These are phyloP conservation scores for Botrytis galanthina DNA, from an alignment of 2,329 filamentous ascomycete species.

Conservation along the genomic window DNA sequence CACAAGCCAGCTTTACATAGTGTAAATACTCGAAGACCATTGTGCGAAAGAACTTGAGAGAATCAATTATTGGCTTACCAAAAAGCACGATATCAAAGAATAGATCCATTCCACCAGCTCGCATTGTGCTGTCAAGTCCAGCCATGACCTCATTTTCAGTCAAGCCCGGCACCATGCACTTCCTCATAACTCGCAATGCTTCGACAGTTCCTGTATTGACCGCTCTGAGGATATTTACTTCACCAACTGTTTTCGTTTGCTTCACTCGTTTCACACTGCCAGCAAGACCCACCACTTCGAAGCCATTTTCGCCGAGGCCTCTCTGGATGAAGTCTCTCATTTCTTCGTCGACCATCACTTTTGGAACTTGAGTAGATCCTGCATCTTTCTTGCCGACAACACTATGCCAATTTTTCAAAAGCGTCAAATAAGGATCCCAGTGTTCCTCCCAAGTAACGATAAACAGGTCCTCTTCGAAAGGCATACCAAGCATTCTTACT, in stretches of 20 bases:
- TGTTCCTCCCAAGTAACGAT: conserved; percentile 63
- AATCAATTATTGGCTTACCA: conserved; percentile 34
- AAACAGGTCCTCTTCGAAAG: conserved; percentile 48
- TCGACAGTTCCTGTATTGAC: conserved; percentile 64
- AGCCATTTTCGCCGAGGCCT: conserved; percentile 52
- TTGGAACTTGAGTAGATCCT: conserved; percentile 32
- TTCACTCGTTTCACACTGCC: conserved; percentile 56
- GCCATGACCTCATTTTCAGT: conserved; percentile 57
- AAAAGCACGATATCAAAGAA: conserved; percentile 67
- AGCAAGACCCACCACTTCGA: conserved; percentile 54
- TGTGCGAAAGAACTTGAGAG: not conserved
- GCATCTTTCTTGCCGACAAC: conserved; percentile 13
- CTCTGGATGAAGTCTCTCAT: conserved; percentile 62
- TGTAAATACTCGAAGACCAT: not conserved
- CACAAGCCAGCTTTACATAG: not conserved
- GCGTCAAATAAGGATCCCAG: conserved; percentile 59
- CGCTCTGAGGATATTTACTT: conserved; percentile 56
- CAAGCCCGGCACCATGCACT: conserved; percentile 54
- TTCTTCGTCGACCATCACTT: conserved; percentile 64
- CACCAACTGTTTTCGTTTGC: conserved; percentile 55
- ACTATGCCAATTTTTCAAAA: conserved; percentile 44
- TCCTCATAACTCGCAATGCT: conserved; percentile 56
- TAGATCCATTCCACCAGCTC: conserved; percentile 50
- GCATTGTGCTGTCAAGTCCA: conserved; percentile 55
- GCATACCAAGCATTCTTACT: conserved; percentile 58